A percentile compares a stretch with the other conserved stretches of the same genome.
Conservation (phyloP, 1,284 basidiomycete species). For the Leccinum subspadiceum region DNA sequence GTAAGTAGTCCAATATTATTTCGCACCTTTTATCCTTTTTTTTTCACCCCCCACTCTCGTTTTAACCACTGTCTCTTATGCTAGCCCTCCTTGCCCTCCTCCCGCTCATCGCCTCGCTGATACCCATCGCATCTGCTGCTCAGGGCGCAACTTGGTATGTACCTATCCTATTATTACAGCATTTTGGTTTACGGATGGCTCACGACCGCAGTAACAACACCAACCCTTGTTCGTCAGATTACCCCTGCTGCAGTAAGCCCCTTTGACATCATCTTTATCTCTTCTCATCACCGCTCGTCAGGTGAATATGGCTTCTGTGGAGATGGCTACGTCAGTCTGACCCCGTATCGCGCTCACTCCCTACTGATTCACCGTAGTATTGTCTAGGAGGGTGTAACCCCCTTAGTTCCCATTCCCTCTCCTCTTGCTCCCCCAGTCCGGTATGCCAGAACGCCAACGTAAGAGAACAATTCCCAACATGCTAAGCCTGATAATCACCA, state of each 20-base stretch:
- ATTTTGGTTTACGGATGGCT: neutral
- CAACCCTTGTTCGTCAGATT: conserved; percentile 49
- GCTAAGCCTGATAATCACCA: conserved; percentile 1
- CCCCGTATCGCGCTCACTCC: neutral
- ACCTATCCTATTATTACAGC: neutral
- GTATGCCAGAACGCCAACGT: conserved; percentile 67
- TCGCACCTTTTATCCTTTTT: neutral
- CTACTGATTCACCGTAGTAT: conserved; percentile 43
- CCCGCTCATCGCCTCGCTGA: conserved; percentile 18
- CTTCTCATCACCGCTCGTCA: conserved; percentile 23
- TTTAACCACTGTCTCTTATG: conserved; percentile 20
- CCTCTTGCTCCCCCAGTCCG: conserved; percentile 71
- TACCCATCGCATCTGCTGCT: conserved; percentile 17
- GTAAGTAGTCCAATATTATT: neutral
- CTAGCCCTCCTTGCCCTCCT: conserved; percentile 20
- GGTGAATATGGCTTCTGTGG: conserved; percentile 79
- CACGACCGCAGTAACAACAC: conserved; percentile 47
- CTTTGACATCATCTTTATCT: neutral
- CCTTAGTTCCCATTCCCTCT: conserved; percentile 57
- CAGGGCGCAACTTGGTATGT: conserved; percentile 31
- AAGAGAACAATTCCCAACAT: conserved; percentile 17
- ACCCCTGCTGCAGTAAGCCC: conserved; percentile 69
- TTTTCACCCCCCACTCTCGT: conserved; percentile 16
- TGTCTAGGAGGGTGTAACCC: conserved; percentile 85
- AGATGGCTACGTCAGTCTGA: conserved; percentile 43